These are phyloP conservation scores for Gossypium raimondii DNA, from an alignment of 345 rosid genomes.

Conservation along the genomic window DNA sequence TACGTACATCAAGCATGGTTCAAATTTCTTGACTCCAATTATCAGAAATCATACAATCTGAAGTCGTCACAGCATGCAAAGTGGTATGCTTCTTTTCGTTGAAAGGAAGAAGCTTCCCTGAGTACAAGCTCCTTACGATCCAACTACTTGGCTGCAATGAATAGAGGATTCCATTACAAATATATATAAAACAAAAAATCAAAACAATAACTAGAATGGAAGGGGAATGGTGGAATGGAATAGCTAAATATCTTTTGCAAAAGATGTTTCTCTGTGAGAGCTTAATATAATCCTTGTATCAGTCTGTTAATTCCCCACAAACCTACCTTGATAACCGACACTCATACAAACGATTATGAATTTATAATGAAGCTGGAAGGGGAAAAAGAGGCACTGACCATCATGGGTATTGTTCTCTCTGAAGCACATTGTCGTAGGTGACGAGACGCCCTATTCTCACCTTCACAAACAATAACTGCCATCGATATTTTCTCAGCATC, in stretches of 20 bases:
- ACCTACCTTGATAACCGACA: background rate
- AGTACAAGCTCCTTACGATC: slow-evolving; percentile 47
- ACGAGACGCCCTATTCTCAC: slow-evolving; percentile 40
- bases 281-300: background rate
- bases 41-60: slow-evolving; percentile 9
- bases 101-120: slow-evolving; percentile 36
- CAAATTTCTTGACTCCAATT: slow-evolving; percentile 47
- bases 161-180: background rate
- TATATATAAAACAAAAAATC: background rate
- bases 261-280: background rate
- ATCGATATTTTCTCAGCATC: slow-evolving; percentile 35
- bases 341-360: background rate
- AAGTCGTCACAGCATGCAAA: background rate
- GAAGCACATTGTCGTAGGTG: slow-evolving; percentile 57
- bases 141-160: slow-evolving; percentile 41
- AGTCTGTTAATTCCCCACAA: background rate
- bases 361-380: background rate
- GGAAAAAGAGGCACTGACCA: slow-evolving; percentile 31
- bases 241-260: background rate
- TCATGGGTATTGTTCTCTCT: slow-evolving; percentile 50
- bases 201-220: background rate
- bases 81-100: slow-evolving; percentile 14
- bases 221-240: background rate
- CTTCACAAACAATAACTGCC: slow-evolving; percentile 47
- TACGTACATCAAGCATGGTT: slow-evolving; percentile 18